These are phyloP conservation scores for Aureobasidium leucospermi DNA, from an alignment of 2,329 filamentous ascomycete genomes.

Conservation along the genomic window DNA sequence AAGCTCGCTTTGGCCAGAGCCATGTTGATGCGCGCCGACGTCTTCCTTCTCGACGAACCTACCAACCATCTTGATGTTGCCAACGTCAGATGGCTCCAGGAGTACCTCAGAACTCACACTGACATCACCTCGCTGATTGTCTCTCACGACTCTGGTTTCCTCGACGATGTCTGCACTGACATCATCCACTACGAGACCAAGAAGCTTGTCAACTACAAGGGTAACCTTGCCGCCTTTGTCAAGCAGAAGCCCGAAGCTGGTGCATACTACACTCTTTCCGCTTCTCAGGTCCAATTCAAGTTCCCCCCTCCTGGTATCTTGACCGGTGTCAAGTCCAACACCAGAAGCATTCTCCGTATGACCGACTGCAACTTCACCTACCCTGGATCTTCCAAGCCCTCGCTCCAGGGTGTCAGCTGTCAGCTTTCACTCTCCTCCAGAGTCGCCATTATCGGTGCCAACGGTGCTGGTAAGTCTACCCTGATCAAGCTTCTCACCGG, in stretches of 20 bases:
- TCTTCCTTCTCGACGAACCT: slow-evolving; percentile 93
- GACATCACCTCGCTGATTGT: slow-evolving; percentile 97
- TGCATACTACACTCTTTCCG: slow-evolving; percentile 94
- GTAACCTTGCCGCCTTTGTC: slow-evolving; percentile 78
- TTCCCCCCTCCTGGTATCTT: slow-evolving; percentile 94
- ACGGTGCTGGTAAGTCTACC: slow-evolving; percentile 96
- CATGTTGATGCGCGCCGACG: slow-evolving; percentile 95
- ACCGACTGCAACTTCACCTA: slow-evolving; percentile 87
- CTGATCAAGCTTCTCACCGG: slow-evolving; percentile 96
- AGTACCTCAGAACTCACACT: slow-evolving; percentile 90
- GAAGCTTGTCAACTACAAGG: slow-evolving; percentile 83
- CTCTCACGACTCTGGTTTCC: slow-evolving; percentile 94
- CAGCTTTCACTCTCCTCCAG: slow-evolving; percentile 82
- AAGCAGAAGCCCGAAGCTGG: slow-evolving; percentile 86
- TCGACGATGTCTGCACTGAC: slow-evolving; percentile 95
- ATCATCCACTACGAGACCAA: slow-evolving; percentile 99
- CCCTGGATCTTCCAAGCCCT: slow-evolving; percentile 79
- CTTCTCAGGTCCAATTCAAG: slow-evolving; percentile 87
- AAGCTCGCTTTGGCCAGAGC: slow-evolving; percentile 92
- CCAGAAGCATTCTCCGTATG: slow-evolving; percentile 93
- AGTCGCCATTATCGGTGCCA: slow-evolving; percentile 92
- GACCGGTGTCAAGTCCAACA: slow-evolving; percentile 89
- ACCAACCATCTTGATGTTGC: slow-evolving; percentile 97
- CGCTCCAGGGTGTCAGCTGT: slow-evolving; percentile 79
- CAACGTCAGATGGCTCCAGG: slow-evolving; percentile 92